Percentiles rank a stretch among this genome's conserved stretches.
Conservation (phyloP, 345 rosid genomes). For the Ceriops tagal region DNA sequence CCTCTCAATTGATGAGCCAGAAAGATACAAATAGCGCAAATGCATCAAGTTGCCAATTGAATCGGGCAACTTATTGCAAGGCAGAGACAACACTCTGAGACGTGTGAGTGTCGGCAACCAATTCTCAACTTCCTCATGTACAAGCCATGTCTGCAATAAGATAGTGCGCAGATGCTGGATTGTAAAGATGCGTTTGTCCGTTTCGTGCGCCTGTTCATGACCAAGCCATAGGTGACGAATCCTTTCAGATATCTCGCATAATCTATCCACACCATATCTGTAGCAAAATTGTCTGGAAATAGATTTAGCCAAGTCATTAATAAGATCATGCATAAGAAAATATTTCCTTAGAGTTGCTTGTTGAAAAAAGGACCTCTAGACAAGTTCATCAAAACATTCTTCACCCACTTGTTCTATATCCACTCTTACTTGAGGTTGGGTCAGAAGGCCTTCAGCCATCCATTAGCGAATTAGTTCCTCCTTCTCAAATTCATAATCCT, state of each 20-base stretch:
- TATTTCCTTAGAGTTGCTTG: not conserved
- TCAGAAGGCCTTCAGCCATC: conserved; percentile 21
- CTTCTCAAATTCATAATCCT: not conserved
- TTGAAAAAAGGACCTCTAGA: conserved; percentile 15
- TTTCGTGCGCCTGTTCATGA: accelerated
- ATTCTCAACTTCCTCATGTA: not conserved
- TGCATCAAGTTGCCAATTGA: not conserved
- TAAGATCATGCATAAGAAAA: conserved; percentile 15
- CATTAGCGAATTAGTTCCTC: not conserved
- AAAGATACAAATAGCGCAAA: not conserved
- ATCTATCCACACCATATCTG: not conserved
- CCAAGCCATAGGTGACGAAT: not conserved
- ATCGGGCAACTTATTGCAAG: not conserved
- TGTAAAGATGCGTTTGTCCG: not conserved
- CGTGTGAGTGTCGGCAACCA: not conserved
- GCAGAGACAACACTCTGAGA: not conserved
- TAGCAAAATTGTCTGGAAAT: conserved; percentile 15
- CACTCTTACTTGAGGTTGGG: not conserved
- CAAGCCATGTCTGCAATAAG: not conserved
- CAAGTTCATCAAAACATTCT: conserved; percentile 14
- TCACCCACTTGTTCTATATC: conserved; percentile 15
- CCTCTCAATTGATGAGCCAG: no score
- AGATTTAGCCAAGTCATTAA: conserved; percentile 13
- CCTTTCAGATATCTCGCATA: not conserved
- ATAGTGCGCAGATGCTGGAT: not conserved